Base-by-base conservation (phyloP, 305 asterid genomes). In the Vinca major region DNA sequence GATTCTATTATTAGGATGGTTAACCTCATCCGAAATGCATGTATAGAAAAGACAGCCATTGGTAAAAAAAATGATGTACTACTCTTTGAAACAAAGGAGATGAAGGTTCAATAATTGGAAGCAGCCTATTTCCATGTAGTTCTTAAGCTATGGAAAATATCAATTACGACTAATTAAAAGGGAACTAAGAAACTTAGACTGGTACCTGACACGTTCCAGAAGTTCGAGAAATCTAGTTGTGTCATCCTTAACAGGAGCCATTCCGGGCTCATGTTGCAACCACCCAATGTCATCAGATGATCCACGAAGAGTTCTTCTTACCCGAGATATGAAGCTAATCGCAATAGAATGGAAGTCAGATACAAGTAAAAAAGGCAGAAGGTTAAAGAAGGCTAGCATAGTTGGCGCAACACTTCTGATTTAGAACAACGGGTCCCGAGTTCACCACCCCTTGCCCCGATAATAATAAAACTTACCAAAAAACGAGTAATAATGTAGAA, bases 271-370 rank as follows among this genome's bases (percentile, higher is more conserved):
- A 64, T 71, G 70, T 75, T 86, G 97, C 73, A 92, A 72, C 98
- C 98, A 92, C 53, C 97, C 98, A 74, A 92, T 90, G 76, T 90
- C 98, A 78, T 80, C 87, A 66, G 95, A 85, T 71, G 97, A 92
- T 60, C 98, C 97, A 68, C 56, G 87, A 74, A 88, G 81, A 60
- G 96, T 81, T 78, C 50, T 86, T 61, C 80, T 56, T 39, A 85
- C 78, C 69, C 93, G 87, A 37, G 83, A 80, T 67, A 79, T 68
- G 71, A 85, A 11, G 51, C 98, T 92, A 63, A 73, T 64, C 0
- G 41, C 54, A 57, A 49, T 14, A 17, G 8, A 55, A 62, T 7
- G 47, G 37, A 52, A 19, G 8, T 71, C 62, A 66, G 61, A 33
- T 45, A 45, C 9, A 26, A 26, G 33, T 26, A 26, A 26, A 26